These are phyloP conservation scores for Podospora sp. DNA, from an alignment of 495 filamentous ascomycete species.

Conservation along the genomic window DNA sequence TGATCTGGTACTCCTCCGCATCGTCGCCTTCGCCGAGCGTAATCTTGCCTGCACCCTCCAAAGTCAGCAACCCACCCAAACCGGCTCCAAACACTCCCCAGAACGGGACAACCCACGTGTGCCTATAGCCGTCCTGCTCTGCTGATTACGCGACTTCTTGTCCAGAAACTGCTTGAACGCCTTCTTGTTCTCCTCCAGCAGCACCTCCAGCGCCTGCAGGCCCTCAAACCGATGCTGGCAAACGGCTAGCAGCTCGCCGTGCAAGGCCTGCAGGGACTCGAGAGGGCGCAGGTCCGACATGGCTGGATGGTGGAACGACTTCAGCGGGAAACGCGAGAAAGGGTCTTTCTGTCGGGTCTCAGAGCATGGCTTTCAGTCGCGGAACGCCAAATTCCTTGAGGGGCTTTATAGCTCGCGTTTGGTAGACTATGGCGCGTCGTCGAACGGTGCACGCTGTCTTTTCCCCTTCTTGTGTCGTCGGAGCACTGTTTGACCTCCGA, in stretches of 20 bases:
- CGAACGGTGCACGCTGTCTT: conserved; percentile 1
- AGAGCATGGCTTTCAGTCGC: conserved; percentile 1
- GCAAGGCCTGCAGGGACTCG: conserved; percentile 71
- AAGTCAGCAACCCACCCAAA: conserved; percentile 39
- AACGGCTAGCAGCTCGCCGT: conserved; percentile 74
- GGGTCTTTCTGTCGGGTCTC: not conserved
- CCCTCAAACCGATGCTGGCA: conserved; percentile 62
- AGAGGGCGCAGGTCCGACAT: conserved; percentile 71
- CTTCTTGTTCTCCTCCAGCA: conserved; percentile 68
- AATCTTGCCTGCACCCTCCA: conserved; percentile 62
- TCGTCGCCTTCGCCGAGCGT: conserved; percentile 38
- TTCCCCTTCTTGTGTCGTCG: not conserved
- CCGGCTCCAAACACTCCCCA: not conserved
- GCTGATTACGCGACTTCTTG: conserved; percentile 69
- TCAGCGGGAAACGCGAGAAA: conserved; percentile 6
- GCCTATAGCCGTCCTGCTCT: conserved; percentile 57
- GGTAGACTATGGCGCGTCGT: not conserved
- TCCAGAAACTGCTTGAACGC: conserved; percentile 79
- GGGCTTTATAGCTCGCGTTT: not conserved
- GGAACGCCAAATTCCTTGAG: not conserved
- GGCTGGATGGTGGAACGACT: conserved; percentile 21
- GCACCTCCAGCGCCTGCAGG: conserved; percentile 62
- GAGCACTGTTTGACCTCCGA: not conserved
- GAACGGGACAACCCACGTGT: conserved; percentile 39
- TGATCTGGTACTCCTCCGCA: conserved; percentile 76